phyloP scores from a whole-genome alignment of 2,329 filamentous ascomycete species.

The Aschersonia sp. region DNA sequence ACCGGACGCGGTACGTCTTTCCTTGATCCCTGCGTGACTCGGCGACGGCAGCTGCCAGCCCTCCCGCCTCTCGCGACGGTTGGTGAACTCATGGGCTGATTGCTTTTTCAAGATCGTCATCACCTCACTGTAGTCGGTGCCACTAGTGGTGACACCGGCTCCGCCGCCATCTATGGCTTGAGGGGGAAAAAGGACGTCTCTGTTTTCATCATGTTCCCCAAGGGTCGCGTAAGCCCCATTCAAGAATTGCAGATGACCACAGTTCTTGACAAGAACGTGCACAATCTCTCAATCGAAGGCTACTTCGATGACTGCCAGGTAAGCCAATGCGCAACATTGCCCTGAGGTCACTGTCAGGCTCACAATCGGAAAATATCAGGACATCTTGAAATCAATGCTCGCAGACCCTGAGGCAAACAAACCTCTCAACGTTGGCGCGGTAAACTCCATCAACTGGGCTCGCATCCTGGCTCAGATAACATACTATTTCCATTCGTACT shows the following conservation, averaged over 20 bases:
- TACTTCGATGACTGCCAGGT: conserved; percentile 95
- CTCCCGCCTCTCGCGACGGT: not conserved
- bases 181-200: conserved; percentile 94
- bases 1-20: conserved; percentile 31
- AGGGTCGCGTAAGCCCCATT: conserved; percentile 78
- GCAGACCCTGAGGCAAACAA: conserved; percentile 72
- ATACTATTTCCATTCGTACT: conserved; percentile 95
- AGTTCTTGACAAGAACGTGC: conserved; percentile 76
- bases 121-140: conserved; percentile 79
- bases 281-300: conserved; percentile 78
- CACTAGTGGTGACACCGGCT: conserved; percentile 80
- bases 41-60: not conserved
- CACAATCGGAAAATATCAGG: conserved; percentile 25
- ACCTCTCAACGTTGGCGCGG: conserved; percentile 71
- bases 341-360: not conserved
- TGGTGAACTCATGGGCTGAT: not conserved
- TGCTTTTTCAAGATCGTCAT: conserved; percentile 40
- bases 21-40: not conserved
- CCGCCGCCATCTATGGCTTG: conserved; percentile 89
- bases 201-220: conserved; percentile 86
- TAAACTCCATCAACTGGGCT: conserved; percentile 95
- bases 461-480: conserved; percentile 92
- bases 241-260: conserved; percentile 98
- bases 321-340: conserved; percentile 6
- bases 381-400: conserved; percentile 89